Evolutionary conservation across 2,329 filamentous ascomycete genomes (phyloP).

Genomic region (Trichoderma semiorbis): DNA sequence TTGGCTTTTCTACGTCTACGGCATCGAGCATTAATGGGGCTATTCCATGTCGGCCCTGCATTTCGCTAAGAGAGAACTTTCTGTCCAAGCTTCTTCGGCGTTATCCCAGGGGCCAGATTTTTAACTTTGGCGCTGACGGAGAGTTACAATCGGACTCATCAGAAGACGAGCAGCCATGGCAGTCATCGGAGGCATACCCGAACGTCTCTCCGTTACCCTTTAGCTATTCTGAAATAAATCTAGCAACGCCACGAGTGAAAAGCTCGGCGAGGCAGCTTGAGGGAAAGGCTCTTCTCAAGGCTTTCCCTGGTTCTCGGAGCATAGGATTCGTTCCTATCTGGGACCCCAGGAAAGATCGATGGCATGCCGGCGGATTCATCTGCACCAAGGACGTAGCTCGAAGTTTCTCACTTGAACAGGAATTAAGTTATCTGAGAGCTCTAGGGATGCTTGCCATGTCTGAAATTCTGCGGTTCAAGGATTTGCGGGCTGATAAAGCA

Average conservation of each 20-base stretch:
- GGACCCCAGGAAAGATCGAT: conserved; percentile 43
- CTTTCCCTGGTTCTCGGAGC: conserved; percentile 44
- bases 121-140: conserved; percentile 41
- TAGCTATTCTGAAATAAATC: neutral
- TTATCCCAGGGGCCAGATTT: conserved; percentile 46
- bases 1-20: conserved; percentile 38
- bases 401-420: conserved; percentile 43
- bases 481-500: conserved; percentile 39
- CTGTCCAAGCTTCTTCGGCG: conserved; percentile 40
- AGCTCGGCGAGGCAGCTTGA: conserved; percentile 20
- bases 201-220: neutral
- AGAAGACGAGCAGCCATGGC: conserved; percentile 21
- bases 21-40: conserved; percentile 34
- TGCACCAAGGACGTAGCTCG: conserved; percentile 45
- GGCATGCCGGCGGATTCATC: conserved; percentile 48
- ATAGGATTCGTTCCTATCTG: conserved; percentile 48
- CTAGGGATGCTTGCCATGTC: conserved; percentile 55
- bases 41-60: conserved; percentile 12
- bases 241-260: neutral
- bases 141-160: conserved; percentile 32
- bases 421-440: conserved; percentile 49
- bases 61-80: conserved; percentile 36
- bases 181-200: neutral
- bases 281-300: conserved; percentile 28
- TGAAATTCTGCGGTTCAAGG: conserved; percentile 48